phyloP scores from a whole-genome alignment of 1,284 basidiomycete genomes.

The Apiotrichum gracile region DNA sequence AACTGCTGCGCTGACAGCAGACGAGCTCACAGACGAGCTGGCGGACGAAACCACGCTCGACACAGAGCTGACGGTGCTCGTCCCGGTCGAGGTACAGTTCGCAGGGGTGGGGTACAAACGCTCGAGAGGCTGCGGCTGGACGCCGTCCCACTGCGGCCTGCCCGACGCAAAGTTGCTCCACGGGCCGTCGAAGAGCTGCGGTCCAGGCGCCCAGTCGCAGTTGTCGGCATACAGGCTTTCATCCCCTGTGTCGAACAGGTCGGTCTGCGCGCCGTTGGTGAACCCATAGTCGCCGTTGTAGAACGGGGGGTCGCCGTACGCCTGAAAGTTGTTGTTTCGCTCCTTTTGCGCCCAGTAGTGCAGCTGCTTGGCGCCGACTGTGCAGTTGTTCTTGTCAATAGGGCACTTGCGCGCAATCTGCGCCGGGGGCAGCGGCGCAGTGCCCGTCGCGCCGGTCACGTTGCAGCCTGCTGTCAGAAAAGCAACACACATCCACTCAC shows the following conservation, averaged over 20 bases:
- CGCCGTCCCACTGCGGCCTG: not conserved
- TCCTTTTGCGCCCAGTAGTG: conserved; percentile 39
- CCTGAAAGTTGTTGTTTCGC: conserved; percentile 54
- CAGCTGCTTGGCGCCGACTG: conserved; percentile 5
- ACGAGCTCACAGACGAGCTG: not conserved
- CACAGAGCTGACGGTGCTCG: not conserved
- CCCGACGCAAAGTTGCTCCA: not conserved
- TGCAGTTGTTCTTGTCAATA: conserved; percentile 24
- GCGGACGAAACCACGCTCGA: not conserved
- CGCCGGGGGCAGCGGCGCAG: conserved; percentile 27
- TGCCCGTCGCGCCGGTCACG: conserved; percentile 36
- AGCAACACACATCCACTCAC: not conserved
- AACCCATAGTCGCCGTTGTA: conserved; percentile 45
- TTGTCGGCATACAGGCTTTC: not conserved
- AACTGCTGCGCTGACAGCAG: not conserved
- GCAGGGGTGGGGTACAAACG: not conserved
- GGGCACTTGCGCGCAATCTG: conserved; percentile 10
- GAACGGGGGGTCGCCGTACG: conserved; percentile 17
- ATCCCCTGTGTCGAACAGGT: conserved; percentile 29
- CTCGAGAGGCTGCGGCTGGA: no score
- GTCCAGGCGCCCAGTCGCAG: not conserved
- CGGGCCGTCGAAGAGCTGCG: not conserved
- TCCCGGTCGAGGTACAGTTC: not conserved
- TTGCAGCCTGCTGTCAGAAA: conserved; percentile 22
- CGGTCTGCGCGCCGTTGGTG: conserved; percentile 47